Base-by-base conservation (phyloP, 768 basidiomycete species). In the Kwoniella botswanensis region DNA sequence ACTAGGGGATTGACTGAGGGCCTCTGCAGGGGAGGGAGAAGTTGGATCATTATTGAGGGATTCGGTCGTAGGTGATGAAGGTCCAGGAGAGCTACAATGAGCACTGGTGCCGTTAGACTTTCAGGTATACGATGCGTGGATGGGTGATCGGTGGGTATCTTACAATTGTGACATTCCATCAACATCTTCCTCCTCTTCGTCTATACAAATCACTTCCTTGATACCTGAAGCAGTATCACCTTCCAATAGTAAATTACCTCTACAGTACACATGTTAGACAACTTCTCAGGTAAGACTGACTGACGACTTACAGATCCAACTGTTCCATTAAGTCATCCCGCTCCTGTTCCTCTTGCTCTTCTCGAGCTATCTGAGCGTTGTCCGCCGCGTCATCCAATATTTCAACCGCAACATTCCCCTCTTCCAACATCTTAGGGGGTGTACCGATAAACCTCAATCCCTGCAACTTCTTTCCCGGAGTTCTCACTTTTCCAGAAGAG, bases 391-490 rank as follows among this genome's bases (percentile, higher is more conserved):
- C 35, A 58, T 50, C 22, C 21, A 10, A 41, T 3, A 58, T 58
- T 35, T 58, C 21, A 5, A 18, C 13, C 24, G 15, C 13, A 13
- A 18, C 57, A 24, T 29, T 4, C 9, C 6, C 26, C 15, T 13
- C 17, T 18, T 18, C 42, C 4, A 43, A 6, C 7, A 13, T 44
- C 2, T 65, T 65, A 29, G 21, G 1, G n/a, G 21, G 21, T 3
- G 22, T 67, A 43, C 18, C 17, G 18, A 67, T 17, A 13, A 58
- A 42, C 42, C 42, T 43, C 57, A 67, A 24, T 5, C 65, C 65
- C 1, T 22, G 4, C n/a, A 67, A 35, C 21, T 46, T 67, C 52
- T 41, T 58, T 13, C 65, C 57, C 12, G 65, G 65, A 11, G 65
- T 67, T 22, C 29, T 59, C 7, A 46, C 56, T 58, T 46, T 67